Evolutionary conservation across 192 early-diverging fungal species (phyloP).

Genomic region (Entophlyctis luteolus): DNA sequence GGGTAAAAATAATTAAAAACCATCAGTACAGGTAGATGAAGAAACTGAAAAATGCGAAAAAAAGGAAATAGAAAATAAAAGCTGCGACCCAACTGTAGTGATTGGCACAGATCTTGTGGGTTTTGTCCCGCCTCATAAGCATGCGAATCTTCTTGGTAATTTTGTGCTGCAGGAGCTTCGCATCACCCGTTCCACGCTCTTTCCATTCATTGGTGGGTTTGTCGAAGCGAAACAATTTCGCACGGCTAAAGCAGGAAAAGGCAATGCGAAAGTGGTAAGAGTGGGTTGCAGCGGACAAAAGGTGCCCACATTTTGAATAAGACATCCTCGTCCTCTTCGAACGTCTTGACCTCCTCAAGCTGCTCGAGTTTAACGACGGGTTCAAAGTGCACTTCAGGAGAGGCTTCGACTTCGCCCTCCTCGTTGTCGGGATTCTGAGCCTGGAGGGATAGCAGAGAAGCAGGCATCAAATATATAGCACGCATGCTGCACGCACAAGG

Average conservation of each 20-base stretch:
- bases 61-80: not conserved
- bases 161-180: conserved; percentile 94
- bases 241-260: conserved; percentile 61
- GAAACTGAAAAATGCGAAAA: not conserved
- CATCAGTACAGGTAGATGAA: no score
- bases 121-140: conserved; percentile 99
- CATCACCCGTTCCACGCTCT: conserved; percentile 97
- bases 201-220: conserved; percentile 93
- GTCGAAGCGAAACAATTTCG: conserved; percentile 98
- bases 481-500: no score
- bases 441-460: no score
- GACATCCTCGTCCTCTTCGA: conserved; percentile 91
- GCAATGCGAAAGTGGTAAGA: not conserved
- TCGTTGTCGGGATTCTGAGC: conserved; percentile 28
- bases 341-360: conserved; percentile 84
- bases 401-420: conserved; percentile 77
- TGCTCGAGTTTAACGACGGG: conserved; percentile 91
- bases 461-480: no score
- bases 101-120: conserved; percentile 98
- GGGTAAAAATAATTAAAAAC: no score
- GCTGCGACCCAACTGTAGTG: conserved; percentile 76
- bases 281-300: no score
- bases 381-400: conserved; percentile 90
- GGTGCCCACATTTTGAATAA: conserved; percentile 87
- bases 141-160: conserved; percentile 82